phyloP scores from a whole-genome alignment of 768 basidiomycete species.

The Auricularia sp. region DNA sequence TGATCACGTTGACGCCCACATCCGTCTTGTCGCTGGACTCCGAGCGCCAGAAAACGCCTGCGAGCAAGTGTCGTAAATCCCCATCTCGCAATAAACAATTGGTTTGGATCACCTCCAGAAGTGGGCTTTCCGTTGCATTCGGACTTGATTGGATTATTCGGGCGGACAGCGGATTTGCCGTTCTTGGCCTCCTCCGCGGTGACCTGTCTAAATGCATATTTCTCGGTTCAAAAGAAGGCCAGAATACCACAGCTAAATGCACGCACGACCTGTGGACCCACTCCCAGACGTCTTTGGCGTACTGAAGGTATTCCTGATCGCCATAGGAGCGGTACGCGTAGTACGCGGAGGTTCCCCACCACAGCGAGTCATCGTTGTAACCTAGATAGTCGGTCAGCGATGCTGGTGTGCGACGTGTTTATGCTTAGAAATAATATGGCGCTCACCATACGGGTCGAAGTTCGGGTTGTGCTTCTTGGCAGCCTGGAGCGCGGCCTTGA shows the following conservation, averaged over 20 bases:
- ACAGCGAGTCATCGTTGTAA: constrained; percentile 13
- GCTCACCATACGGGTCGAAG: background rate
- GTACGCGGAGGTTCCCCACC: constrained; percentile 45
- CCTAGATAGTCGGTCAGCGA: background rate
- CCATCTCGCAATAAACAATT: background rate
- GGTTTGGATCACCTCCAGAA: constrained; percentile 33
- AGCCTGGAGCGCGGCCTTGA: background rate
- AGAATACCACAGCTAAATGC: background rate
- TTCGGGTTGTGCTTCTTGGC: background rate
- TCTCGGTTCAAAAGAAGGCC: background rate
- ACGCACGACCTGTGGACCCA: constrained; percentile 38
- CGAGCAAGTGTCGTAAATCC: background rate
- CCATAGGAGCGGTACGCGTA: constrained; percentile 41
- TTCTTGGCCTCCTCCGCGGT: constrained; percentile 30
- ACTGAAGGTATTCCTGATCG: constrained; percentile 30
- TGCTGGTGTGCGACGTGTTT: background rate
- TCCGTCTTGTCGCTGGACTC: constrained; percentile 31
- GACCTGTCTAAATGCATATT: constrained; percentile 26
- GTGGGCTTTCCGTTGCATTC: constrained; percentile 43
- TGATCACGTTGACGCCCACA: constrained; percentile 40
- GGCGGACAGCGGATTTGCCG: constrained; percentile 32
- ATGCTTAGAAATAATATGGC: background rate
- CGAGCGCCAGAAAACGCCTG: constrained; percentile 44
- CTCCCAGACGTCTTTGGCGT: constrained; percentile 14
- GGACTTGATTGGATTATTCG: constrained; percentile 26